Conservation (phyloP, 176 grass and related monocot species). For the Stipa capillata region DNA sequence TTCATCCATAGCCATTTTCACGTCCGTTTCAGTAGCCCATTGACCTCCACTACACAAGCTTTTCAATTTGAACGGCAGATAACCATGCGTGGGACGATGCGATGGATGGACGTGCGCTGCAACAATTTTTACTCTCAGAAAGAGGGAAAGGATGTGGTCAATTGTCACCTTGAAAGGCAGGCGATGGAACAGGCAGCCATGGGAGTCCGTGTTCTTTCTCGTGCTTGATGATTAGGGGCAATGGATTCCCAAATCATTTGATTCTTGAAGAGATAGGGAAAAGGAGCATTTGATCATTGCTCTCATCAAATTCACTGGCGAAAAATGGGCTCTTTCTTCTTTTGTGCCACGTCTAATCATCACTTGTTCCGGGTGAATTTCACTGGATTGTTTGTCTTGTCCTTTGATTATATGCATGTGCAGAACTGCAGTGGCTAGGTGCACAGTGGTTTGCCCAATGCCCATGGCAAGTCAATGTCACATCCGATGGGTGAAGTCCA, state of each 20-base stretch:
- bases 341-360: neutral
- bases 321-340: too few relatives aligned
- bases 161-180: too few relatives aligned
- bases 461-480: neutral
- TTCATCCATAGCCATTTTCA: too few relatives aligned
- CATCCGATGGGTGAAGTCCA: neutral
- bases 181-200: slow-evolving; percentile 11
- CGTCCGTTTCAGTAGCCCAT: neutral
- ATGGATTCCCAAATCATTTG: slow-evolving; percentile 29
- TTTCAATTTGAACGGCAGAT: too few relatives aligned
- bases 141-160: slow-evolving; percentile 9
- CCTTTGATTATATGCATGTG: neutral
- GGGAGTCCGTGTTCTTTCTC: slow-evolving; percentile 13
- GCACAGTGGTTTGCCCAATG: neutral
- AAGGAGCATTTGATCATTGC: too few relatives aligned
- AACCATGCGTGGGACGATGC: neutral
- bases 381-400: neutral
- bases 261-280: neutral
- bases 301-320: too few relatives aligned
- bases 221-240: slow-evolving; percentile 25
- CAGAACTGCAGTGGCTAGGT: neutral
- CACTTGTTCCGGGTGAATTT: neutral
- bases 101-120: neutral
- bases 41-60: neutral
- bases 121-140: slow-evolving; percentile 17